Percentiles rank a stretch among this genome's conserved stretches.
Conservation (phyloP, 768 basidiomycete genomes). For the Leccinum obscurum region DNA sequence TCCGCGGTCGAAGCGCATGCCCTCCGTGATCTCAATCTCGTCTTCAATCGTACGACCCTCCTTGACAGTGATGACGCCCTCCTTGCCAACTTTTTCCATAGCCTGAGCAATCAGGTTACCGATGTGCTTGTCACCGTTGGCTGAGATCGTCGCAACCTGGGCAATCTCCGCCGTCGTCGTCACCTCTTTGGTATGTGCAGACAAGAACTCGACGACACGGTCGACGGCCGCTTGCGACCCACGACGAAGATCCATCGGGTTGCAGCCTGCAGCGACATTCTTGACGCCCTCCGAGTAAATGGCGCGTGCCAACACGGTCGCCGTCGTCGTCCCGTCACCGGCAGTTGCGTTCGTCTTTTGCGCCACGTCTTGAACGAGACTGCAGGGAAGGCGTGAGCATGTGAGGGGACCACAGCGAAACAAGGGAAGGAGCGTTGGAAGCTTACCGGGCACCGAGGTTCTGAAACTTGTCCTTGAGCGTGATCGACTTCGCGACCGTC, state of each 20-base stretch:
- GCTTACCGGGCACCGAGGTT: slow-evolving; percentile 95
- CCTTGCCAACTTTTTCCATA: slow-evolving; percentile 99
- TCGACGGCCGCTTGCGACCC: slow-evolving; percentile 97
- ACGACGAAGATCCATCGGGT: slow-evolving; percentile 99
- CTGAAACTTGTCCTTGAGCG: slow-evolving; percentile 97
- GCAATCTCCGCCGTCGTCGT: slow-evolving; percentile 98
- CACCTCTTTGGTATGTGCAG: slow-evolving; percentile 86
- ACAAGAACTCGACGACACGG: slow-evolving; percentile 88
- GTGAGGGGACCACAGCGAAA: neutral
- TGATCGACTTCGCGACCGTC: slow-evolving; percentile 93
- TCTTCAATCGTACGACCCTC: slow-evolving; percentile 98
- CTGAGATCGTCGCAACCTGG: slow-evolving; percentile 96
- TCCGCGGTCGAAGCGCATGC: slow-evolving; percentile 99
- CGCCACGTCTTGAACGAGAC: slow-evolving; percentile 93
- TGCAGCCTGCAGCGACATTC: slow-evolving; percentile 98
- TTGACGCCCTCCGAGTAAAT: slow-evolving; percentile 99
- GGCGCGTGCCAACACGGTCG: slow-evolving; percentile 93
- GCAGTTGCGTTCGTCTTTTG: slow-evolving; percentile 96
- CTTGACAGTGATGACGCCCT: slow-evolving; percentile 99
- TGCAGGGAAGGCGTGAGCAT: slow-evolving; percentile 29
- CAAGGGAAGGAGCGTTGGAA: neutral
- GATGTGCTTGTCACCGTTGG: slow-evolving; percentile 80
- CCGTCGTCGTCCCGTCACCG: slow-evolving; percentile 97
- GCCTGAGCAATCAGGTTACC: slow-evolving; percentile 96
- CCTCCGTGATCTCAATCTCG: slow-evolving; percentile 99